phyloP scores from a whole-genome alignment of 192 early-diverging fungal species.

The Coemansia sp. region DNA sequence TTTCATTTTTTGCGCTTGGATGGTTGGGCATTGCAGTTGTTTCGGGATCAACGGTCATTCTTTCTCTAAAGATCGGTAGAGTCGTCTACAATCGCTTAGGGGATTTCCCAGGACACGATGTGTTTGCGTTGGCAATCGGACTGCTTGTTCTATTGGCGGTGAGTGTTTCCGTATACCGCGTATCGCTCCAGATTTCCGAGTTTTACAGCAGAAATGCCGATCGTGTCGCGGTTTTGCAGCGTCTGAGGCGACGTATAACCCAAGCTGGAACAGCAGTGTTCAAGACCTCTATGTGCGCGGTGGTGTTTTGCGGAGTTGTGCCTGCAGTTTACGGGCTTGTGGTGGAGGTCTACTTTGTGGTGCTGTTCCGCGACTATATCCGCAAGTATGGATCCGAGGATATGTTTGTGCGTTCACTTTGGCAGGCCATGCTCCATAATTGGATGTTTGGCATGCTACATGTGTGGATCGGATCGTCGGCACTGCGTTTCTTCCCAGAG shows the following conservation, averaged over 20 bases:
- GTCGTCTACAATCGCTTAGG: conserved; percentile 34
- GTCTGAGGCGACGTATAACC: conserved; percentile 8
- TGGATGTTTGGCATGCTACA: conserved; percentile 45
- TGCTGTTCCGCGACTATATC: conserved; percentile 23
- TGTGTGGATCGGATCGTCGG: conserved; percentile 26
- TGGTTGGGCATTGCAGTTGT: conserved; percentile 38
- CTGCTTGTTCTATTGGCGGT: conserved; percentile 56
- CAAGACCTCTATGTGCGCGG: conserved; percentile 10
- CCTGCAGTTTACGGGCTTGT: conserved; percentile 38
- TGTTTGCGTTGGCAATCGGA: conserved; percentile 75
- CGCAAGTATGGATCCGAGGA: background rate
- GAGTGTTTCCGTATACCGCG: conserved; percentile 17
- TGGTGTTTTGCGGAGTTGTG: conserved; percentile 27
- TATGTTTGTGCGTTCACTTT: conserved; percentile 15
- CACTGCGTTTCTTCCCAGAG: conserved; percentile 29
- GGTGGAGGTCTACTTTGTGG: conserved; percentile 40
- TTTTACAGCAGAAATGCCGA: background rate
- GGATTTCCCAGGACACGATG: conserved; percentile 65
- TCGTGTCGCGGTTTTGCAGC: conserved; percentile 2
- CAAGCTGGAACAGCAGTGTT: conserved; percentile 17
- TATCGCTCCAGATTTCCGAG: background rate
- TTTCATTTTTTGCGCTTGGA: conserved; percentile 22
- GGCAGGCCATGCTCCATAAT: conserved; percentile 33
- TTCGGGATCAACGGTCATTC: conserved; percentile 53
- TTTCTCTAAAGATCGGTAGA: conserved; percentile 54